Base-by-base conservation (phyloP, 306 rosid species). In the Begonia loranthoides region DNA sequence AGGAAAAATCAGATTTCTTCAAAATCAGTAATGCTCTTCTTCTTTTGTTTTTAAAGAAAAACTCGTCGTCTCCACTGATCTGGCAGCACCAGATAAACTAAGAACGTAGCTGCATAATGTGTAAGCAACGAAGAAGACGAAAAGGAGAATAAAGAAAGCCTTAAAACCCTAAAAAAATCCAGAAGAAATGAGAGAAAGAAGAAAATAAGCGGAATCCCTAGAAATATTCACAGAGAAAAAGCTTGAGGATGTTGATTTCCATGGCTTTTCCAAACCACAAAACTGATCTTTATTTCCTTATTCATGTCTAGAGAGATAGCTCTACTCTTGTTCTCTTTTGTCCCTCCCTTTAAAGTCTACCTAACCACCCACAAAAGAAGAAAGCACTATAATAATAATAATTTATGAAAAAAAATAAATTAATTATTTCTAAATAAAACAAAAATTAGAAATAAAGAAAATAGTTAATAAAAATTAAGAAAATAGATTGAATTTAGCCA, bases 151-250 rank as follows among this genome's bases (percentile, higher is more conserved):
- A 49, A 49, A 13, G 52, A 49, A 49, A 17, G 4, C 21, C 52
- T 14, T 3, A 49, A n/a, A 49, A 49, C 21, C 14, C 16, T 10
- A 15, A 4, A 13, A 46, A 17, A 49, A 10, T 14, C 12, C 11
- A 17, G 12, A 49, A 49, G 17, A 17, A 48, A 48, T 9, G 51
- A 16, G 16, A 48, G 16, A 17, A 15, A 15, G 51, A 49, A 17
- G 17, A 15, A 17, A 17, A 3, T n/a, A 49, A 49, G 36, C 36
- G 6, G 52, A 49, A 49, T 9, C 52, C 52, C 52, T 49, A 49
- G 52, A 49, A 49, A 49, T 10, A 49, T 49, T 49, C 52, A 49
- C 6, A 15, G 52, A 49, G 52, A 15, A 49, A 49, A 49, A 16
- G 1, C 19, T n/a, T 49, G 9, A 49, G 15, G 28, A 19, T 15